Evolutionary conservation across 1,139 yeast genomes (phyloP).

Genomic region (Saccharomyces hybrid): DNA sequence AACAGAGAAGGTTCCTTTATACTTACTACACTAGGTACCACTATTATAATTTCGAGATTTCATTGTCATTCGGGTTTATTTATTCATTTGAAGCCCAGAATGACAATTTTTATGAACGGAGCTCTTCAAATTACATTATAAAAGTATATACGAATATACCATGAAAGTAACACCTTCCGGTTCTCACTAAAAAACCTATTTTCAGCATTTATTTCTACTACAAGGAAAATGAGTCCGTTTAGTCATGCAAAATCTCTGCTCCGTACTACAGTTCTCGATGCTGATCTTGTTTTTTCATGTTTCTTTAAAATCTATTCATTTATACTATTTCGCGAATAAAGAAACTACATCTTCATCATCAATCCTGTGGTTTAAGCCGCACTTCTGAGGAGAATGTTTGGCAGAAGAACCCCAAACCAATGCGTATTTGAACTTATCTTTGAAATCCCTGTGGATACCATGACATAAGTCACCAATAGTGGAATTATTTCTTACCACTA

Average conservation of each 20-base stretch:
- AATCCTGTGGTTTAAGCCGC: slow-evolving; percentile 77
- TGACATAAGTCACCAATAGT: slow-evolving; percentile 85
- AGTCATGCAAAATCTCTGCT: not conserved
- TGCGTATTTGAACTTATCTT: slow-evolving; percentile 86
- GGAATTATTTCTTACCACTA: slow-evolving; percentile 78
- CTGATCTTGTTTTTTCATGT: not conserved
- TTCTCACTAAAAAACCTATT: too few species aligned
- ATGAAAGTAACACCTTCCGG: too few species aligned
- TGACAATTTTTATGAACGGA: too few species aligned
- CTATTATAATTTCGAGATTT: too few species aligned
- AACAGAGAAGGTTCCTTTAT: too few species aligned
- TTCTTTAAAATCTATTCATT: not conserved
- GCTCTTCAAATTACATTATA: too few species aligned
- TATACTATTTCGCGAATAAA: slow-evolving; percentile 57
- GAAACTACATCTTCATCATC: slow-evolving; percentile 94
- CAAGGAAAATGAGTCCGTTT: not conserved
- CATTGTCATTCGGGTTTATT: too few species aligned
- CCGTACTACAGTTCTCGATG: not conserved
- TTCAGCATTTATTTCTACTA: too few species aligned
- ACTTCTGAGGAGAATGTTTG: slow-evolving; percentile 92
- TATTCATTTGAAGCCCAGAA: too few species aligned
- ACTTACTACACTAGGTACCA: too few species aligned
- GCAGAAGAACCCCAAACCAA: slow-evolving; percentile 95
- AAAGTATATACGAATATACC: too few species aligned
- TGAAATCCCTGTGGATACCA: slow-evolving; percentile 86